Base-by-base conservation (phyloP, 495 filamentous ascomycete genomes). In the Hypoxylon crocopeplum region DNA sequence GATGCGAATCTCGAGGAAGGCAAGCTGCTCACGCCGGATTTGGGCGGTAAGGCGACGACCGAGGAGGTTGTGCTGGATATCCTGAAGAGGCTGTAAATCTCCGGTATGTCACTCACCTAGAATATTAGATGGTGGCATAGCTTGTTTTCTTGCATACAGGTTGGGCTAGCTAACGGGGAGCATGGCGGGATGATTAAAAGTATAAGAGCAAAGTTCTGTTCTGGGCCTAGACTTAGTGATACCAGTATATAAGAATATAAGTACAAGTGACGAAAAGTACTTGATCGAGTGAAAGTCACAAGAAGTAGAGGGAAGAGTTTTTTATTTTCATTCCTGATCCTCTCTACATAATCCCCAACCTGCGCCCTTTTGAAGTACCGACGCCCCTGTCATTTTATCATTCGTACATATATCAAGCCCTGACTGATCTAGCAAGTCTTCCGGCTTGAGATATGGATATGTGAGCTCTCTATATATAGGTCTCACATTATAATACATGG, bases 1-100 rank as follows among this genome's bases (percentile, higher is more conserved):
- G 95, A 99, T 77, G 92, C 76, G 25, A 96, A 93, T 77, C 76
- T 99, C 40, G 87, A 90, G 69, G 93, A 92, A 62, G 92, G 85
- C 47, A 86, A 80, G 78, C 77, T 90, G 62, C 74, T 97, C 59
- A 94, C 84, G 62, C 94, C 94, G 2, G 94, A 99, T 72, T 81
- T 99, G 71, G 94, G 95, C 22, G 94, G 94, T 13, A 89, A 80
- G 64, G 91, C 93, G 37, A 87, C 82, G 41, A 99, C 94, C 12
- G 83, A 91, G 71, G 83, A 98, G 78, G 93, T 98, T 20, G 80
- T 97, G 44, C 80, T 88, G 62, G 95, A 99, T 80, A 87, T 99
- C 21, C 77, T 97, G 58, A 90, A 82, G 78, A 84, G 91, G 66
- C 69, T 98, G 74, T 98, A 87, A 25, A 39, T 34, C 10, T 20